A percentile compares a stretch with the other conserved stretches of the same genome.
Conservation (phyloP, 179 eudicot genomes). For the Patellifolia procumbens region DNA sequence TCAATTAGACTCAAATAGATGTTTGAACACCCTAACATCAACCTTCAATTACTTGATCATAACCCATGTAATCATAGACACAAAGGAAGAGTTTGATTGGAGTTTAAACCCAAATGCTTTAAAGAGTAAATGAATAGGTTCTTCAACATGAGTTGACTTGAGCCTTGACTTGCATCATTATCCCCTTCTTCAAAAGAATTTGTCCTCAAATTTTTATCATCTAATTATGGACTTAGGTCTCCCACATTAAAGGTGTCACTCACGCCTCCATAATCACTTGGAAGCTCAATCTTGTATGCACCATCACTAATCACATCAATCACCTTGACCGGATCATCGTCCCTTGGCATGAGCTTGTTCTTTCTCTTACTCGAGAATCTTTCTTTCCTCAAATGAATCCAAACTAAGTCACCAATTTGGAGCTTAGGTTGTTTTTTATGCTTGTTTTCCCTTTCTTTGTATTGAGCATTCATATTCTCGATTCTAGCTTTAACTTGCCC, state of each 20-base stretch:
- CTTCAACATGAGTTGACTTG: too few relatives aligned
- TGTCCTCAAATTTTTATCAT: constrained; percentile 1
- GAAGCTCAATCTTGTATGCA: background rate
- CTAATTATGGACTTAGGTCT: background rate
- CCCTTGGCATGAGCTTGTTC: background rate
- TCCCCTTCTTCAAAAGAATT: constrained; percentile 7
- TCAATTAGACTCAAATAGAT: too few relatives aligned
- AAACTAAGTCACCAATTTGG: background rate
- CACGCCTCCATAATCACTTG: background rate
- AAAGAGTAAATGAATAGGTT: too few relatives aligned
- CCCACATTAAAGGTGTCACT: background rate
- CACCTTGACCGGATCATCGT: background rate
- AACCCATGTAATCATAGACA: too few relatives aligned
- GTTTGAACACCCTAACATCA: too few relatives aligned
- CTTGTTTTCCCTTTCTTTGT: background rate
- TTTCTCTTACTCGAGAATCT: background rate
- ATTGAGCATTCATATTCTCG: too few relatives aligned
- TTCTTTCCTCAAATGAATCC: background rate
- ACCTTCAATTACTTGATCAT: too few relatives aligned
- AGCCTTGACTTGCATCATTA: background rate
- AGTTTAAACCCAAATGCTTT: too few relatives aligned
- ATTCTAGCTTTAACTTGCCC: too few relatives aligned
- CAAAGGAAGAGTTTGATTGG: too few relatives aligned
- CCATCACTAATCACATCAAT: background rate
- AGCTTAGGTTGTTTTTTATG: too few relatives aligned